A percentile compares a stretch with the other conserved stretches of the same genome.
These are phyloP conservation scores for Candida gorgasii DNA, from an alignment of 805 yeast genomes.

Conservation along the genomic window DNA sequence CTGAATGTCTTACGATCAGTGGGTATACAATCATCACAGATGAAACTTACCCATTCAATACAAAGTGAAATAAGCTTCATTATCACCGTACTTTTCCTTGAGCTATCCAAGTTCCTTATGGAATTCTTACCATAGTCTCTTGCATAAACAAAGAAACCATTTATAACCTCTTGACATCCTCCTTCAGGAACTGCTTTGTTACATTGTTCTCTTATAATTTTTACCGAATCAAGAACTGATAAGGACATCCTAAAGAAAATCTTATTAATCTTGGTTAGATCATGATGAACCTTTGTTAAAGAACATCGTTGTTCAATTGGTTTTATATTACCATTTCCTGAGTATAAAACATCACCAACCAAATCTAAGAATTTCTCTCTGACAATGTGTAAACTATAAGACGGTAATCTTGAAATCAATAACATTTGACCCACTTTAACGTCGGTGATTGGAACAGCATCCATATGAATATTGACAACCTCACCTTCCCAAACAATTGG, in stretches of 20 bases:
- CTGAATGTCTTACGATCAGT: slow-evolving; percentile 88
- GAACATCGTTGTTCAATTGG: slow-evolving; percentile 70
- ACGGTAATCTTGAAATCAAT: slow-evolving; percentile 70
- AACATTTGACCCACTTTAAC: slow-evolving; percentile 68
- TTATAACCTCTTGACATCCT: slow-evolving; percentile 72
- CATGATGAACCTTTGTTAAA: slow-evolving; percentile 68
- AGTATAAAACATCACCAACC: slow-evolving; percentile 54
- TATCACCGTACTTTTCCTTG: slow-evolving; percentile 66
- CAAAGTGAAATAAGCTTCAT: slow-evolving; percentile 72
- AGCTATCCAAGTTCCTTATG: slow-evolving; percentile 60
- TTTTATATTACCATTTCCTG: slow-evolving; percentile 30
- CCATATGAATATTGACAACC: slow-evolving; percentile 55
- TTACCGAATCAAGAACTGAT: slow-evolving; percentile 61
- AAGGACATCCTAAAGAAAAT: slow-evolving; percentile 68
- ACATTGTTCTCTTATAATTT: slow-evolving; percentile 53
- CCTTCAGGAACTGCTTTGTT: slow-evolving; percentile 50
- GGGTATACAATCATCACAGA: slow-evolving; percentile 93
- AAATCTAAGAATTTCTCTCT: slow-evolving; percentile 57
- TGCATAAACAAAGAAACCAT: slow-evolving; percentile 72
- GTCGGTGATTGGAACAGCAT: slow-evolving; percentile 50
- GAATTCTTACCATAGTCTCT: slow-evolving; percentile 80
- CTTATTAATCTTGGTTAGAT: slow-evolving; percentile 64
- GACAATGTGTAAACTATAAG: slow-evolving; percentile 52
- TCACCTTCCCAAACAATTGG: slow-evolving; percentile 92
- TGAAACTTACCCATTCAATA: slow-evolving; percentile 88